Percentiles rank a stretch among this genome's conserved stretches.
Evolutionary conservation across 768 basidiomycete species (phyloP).

Genomic region (Trametes maxima): DNA sequence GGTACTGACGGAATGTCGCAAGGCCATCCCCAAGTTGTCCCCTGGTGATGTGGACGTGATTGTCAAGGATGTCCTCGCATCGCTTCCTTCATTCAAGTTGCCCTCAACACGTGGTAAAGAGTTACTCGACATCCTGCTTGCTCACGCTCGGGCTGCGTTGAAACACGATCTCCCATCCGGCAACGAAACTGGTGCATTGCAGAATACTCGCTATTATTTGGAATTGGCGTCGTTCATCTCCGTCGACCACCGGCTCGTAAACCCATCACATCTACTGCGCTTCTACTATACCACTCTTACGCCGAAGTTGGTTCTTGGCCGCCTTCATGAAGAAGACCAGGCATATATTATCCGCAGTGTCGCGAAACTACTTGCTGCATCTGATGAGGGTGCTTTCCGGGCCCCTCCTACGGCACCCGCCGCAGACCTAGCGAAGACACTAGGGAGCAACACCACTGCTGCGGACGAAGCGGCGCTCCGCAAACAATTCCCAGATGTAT

Average conservation of each 20-base stretch:
- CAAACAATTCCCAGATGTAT: conserved; percentile 53
- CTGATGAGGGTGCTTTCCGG: conserved; percentile 30
- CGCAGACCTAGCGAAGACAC: neutral
- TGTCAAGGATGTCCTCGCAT: conserved; percentile 54
- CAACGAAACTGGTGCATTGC: conserved; percentile 37
- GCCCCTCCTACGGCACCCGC: conserved; percentile 9
- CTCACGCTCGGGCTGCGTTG: conserved; percentile 38
- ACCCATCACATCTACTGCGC: conserved; percentile 50
- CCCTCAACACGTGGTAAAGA: conserved; percentile 40
- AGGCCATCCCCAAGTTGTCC: conserved; percentile 55
- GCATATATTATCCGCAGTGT: conserved; percentile 49
- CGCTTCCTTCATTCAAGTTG: conserved; percentile 47
- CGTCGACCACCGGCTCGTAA: conserved; percentile 43
- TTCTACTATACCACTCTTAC: conserved; percentile 51
- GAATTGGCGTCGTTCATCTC: conserved; percentile 48
- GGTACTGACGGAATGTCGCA: neutral
- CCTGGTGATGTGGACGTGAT: conserved; percentile 47
- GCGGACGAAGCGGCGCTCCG: conserved; percentile 39
- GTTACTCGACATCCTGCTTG: conserved; percentile 44
- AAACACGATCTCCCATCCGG: conserved; percentile 33
- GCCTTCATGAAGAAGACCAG: conserved; percentile 46
- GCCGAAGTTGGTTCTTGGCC: conserved; percentile 50
- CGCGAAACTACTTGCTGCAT: conserved; percentile 45
- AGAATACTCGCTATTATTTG: conserved; percentile 45
- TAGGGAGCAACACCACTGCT: conserved; percentile 22